These are phyloP conservation scores for Botrytis medusae DNA, from an alignment of 2,329 filamentous ascomycete genomes.

Conservation along the genomic window DNA sequence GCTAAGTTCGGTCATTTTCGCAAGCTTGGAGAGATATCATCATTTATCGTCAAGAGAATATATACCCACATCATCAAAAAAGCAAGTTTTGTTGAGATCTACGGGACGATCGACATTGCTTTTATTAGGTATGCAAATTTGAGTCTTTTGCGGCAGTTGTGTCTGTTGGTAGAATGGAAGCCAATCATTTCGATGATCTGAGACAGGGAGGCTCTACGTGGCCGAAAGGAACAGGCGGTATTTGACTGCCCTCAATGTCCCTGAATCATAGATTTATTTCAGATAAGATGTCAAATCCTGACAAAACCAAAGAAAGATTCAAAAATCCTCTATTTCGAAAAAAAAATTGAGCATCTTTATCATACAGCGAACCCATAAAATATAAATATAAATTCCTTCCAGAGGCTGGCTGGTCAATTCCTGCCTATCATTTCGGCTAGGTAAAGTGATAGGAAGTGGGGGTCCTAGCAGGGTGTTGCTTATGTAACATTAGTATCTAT, in stretches of 20 bases:
- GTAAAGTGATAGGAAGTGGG: background rate
- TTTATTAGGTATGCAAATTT: background rate
- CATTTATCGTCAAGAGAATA: background rate
- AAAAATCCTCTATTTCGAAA: background rate
- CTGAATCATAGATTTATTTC: background rate
- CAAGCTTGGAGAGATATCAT: background rate
- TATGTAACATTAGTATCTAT: background rate
- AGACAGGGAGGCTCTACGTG: background rate
- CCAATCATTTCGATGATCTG: slow-evolving; percentile 9
- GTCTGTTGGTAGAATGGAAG: background rate
- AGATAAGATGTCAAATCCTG: background rate
- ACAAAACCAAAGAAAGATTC: background rate
- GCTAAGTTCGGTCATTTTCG: background rate
- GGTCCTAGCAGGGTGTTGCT: background rate
- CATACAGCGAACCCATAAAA: background rate
- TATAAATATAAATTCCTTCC: background rate
- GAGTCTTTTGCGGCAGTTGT: background rate
- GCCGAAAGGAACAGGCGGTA: background rate
- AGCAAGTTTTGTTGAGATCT: slow-evolving; percentile 10
- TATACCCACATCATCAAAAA: background rate
- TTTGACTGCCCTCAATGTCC: background rate
- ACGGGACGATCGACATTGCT: slow-evolving; percentile 1
- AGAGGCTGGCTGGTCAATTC: background rate
- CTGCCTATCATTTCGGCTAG: background rate
- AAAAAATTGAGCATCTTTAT: background rate